These are phyloP conservation scores for Xylaria sp. DNA, from an alignment of 2,329 filamentous ascomycete species.

Conservation along the genomic window DNA sequence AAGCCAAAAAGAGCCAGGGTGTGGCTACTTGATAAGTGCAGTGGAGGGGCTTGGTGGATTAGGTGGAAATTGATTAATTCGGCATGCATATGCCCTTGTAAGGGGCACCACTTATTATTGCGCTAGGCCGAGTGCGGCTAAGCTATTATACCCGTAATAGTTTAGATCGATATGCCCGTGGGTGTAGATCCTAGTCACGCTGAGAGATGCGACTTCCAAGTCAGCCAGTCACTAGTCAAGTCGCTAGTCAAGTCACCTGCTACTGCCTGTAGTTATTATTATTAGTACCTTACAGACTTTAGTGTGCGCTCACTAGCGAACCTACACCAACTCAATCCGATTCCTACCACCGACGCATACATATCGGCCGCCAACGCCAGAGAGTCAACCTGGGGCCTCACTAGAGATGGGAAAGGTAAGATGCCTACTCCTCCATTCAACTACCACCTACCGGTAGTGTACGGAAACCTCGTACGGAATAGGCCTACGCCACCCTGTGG, in stretches of 20 bases:
- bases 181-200: background rate
- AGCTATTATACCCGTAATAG: background rate
- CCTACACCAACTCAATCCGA: too few relatives aligned
- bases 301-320: background rate
- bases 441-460: too few relatives aligned
- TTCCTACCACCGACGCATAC: background rate
- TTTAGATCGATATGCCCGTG: background rate
- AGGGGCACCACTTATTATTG: background rate
- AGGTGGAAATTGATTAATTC: slow-evolving; percentile 7
- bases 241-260: background rate
- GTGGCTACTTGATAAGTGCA: slow-evolving; percentile 15
- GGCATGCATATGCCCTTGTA: slow-evolving; percentile 7
- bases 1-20: slow-evolving; percentile 15
- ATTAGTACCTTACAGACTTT: background rate
- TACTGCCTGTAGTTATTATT: background rate
- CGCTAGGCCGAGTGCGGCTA: background rate
- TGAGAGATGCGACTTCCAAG: background rate
- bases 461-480: too few relatives aligned
- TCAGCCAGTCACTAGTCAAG: background rate
- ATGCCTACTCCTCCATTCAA: background rate
- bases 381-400: too few relatives aligned
- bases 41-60: slow-evolving; percentile 9
- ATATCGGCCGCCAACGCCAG: too few relatives aligned
- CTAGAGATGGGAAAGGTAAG: background rate
- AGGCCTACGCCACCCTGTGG: too few relatives aligned